Base-by-base conservation (phyloP, 2,329 filamentous ascomycete species). In the Gnomoniopsis smithogilvyi region DNA sequence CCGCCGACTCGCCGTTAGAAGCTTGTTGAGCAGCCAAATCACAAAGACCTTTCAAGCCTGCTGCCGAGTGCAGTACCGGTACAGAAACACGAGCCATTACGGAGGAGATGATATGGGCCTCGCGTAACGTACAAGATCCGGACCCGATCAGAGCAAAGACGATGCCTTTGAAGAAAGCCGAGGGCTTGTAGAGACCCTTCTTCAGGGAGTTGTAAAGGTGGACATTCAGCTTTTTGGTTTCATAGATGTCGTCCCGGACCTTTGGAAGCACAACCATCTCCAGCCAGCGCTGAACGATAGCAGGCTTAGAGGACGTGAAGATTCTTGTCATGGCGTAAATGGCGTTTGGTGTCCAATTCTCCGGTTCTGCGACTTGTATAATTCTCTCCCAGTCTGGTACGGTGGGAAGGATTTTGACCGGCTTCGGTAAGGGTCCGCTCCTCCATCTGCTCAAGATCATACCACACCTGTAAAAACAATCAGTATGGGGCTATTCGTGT, bases 141-240 rank as follows among this genome's bases (percentile, higher is more conserved):
- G 87, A 90, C 10, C 84, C 85, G 11, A 96, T 87, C 19, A 99
- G 83, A 0, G 95, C 95, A 70, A 98, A 98, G 17, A 99, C 80
- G 66, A 99, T 86, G 3, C 93, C 95, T 73, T 97, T 96, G 83
- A 99, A 99, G 76, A 96, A 99, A 19, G 93, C 92, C 0, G 91
- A 89, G 7, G 95, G 95, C 73, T 96, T 96, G 79, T 96, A 97
- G 15, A 97, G 81, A 8, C 86, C 86, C 72, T 96, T 96, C 76
- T 97, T 97, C 59, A 99, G 79, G 0, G 92, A 85, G 67, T 96
- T 94, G 82, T 97, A 99, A 8, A 98, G 80, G 72, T 99, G 95
- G 0, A 97, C 89, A 69, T 97, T 97, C 59, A 99, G 81, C 73
- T 97, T 97, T 75, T 95, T 95, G 63, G 88, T 92, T 74, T 99